Evolutionary conservation across 805 yeast genomes (phyloP).

Genomic region (Gaillardinia entomophila): DNA sequence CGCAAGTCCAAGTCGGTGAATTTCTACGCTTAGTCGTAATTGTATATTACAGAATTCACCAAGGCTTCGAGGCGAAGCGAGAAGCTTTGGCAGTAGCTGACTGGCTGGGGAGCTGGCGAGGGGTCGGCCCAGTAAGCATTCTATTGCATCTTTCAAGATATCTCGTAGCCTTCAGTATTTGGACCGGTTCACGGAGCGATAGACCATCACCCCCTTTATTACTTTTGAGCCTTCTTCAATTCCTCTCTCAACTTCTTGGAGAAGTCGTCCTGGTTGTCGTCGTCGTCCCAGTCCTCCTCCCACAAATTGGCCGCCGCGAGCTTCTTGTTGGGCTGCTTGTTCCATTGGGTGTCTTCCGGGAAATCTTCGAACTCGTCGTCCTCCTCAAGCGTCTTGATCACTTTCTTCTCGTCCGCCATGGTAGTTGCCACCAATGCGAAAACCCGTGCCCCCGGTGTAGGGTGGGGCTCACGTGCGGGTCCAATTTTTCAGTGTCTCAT

Average conservation of each 20-base stretch:
- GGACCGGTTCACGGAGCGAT: too few species aligned
- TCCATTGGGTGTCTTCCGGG: slow-evolving; percentile 81
- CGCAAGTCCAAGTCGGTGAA: slow-evolving; percentile 93
- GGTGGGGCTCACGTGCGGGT: too few species aligned
- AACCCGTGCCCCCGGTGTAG: neutral
- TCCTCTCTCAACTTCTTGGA: slow-evolving; percentile 60
- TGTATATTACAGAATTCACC: too few species aligned
- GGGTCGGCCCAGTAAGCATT: too few species aligned
- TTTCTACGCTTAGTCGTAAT: slow-evolving; percentile 69
- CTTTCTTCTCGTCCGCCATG: slow-evolving; percentile 25
- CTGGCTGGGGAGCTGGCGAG: too few species aligned
- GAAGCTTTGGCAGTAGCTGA: too few species aligned
- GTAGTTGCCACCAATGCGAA: neutral
- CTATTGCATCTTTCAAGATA: too few species aligned
- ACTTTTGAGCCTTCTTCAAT: slow-evolving; percentile 19
- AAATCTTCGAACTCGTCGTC: slow-evolving; percentile 98
- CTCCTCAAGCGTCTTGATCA: slow-evolving; percentile 77
- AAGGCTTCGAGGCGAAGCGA: too few species aligned
- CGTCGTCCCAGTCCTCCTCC: slow-evolving; percentile 99
- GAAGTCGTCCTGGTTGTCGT: slow-evolving; percentile 88
- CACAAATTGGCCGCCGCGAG: slow-evolving; percentile 61
- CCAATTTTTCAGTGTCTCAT: neutral
- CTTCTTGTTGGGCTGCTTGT: slow-evolving; percentile 47
- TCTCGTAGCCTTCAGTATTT: too few species aligned
- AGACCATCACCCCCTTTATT: too few species aligned